phyloP scores from a whole-genome alignment of 306 rosid species.

The Abrus pulchellus region DNA sequence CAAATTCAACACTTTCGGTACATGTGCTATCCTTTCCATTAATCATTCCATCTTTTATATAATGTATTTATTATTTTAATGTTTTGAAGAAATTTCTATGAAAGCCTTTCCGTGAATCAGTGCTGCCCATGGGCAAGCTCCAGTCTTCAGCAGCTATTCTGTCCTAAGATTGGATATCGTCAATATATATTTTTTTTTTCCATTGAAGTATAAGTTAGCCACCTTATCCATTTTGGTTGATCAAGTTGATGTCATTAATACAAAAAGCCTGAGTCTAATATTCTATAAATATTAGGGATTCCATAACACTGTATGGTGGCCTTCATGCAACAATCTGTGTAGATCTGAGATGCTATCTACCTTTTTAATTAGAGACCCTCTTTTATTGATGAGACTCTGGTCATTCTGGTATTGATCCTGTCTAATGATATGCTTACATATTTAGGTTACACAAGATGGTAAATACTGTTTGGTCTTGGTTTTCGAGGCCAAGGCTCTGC shows the following conservation, averaged over 20 bases:
- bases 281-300: not conserved
- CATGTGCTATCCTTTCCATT: not conserved
- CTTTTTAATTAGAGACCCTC: not conserved
- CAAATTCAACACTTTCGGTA: not conserved
- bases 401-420: slow-evolving; percentile 17
- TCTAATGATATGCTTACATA: slow-evolving; percentile 42
- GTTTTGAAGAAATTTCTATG: slow-evolving; percentile 1
- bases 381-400: slow-evolving; percentile 24
- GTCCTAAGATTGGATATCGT: slow-evolving; percentile 5
- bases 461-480: slow-evolving; percentile 80
- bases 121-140: not conserved
- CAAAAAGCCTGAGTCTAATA: not conserved
- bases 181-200: not conserved
- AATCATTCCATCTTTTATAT: not conserved
- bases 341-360: slow-evolving; percentile 28
- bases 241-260: not conserved
- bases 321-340: slow-evolving; percentile 19
- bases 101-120: slow-evolving; percentile 17
- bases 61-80: slow-evolving; percentile 8
- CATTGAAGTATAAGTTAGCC: not conserved
- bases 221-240: slow-evolving; percentile 27
- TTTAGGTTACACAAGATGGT: slow-evolving; percentile 83
- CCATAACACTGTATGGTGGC: not conserved
- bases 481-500: slow-evolving; percentile 84
- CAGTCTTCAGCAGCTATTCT: slow-evolving; percentile 18